These are phyloP conservation scores for Crotalaria pallida DNA, from an alignment of 306 rosid species.

Conservation along the genomic window DNA sequence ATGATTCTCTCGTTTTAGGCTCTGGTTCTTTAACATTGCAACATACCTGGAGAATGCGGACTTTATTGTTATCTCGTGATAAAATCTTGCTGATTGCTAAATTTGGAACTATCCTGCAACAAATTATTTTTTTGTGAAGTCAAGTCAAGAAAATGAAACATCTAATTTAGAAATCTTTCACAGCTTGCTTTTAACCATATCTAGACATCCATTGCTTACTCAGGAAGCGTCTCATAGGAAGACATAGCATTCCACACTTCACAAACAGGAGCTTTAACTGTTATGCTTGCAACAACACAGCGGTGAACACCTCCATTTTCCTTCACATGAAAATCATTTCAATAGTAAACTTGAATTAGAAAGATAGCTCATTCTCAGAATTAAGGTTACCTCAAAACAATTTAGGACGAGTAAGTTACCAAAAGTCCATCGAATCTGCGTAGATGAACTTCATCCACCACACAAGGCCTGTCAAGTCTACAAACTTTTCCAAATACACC, in stretches of 20 bases:
- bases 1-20: not conserved
- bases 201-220: slow-evolving; percentile 46
- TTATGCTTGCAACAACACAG: slow-evolving; percentile 87
- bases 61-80: slow-evolving; percentile 94
- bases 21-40: not conserved
- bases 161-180: not conserved
- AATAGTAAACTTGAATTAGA: slow-evolving; percentile 12
- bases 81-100: no score
- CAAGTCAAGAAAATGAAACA: slow-evolving; percentile 14
- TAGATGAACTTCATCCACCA: slow-evolving; percentile 97
- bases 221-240: slow-evolving; percentile 90
- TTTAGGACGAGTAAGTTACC: slow-evolving; percentile 44
- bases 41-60: slow-evolving; percentile 91
- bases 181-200: not conserved
- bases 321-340: slow-evolving; percentile 49
- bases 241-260: slow-evolving; percentile 88
- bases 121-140: slow-evolving; percentile 21
- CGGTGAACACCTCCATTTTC: slow-evolving; percentile 99
- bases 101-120: slow-evolving; percentile 83
- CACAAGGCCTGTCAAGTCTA: slow-evolving; percentile 74
- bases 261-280: slow-evolving; percentile 88
- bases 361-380: slow-evolving; percentile 3
- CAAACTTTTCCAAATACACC: slow-evolving; percentile 82
- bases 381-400: no score
- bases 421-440: slow-evolving; percentile 95